Evolutionary conservation across 345 rosid species (phyloP), one percentile per base, ranked within the genome.

Genomic region (Eucalyptus brandiana): DNA sequence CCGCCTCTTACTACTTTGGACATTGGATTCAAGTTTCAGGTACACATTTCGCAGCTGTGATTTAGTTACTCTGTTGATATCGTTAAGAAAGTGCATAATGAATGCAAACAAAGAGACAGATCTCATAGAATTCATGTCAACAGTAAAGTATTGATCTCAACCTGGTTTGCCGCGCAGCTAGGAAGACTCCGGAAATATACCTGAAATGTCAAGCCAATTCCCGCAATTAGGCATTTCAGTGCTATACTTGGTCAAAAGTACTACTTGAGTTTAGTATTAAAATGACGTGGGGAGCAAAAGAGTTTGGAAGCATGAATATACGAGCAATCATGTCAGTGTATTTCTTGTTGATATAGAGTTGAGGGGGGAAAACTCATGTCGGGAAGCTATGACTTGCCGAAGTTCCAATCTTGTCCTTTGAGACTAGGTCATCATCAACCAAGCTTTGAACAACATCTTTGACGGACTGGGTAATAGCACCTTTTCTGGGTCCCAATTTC

Each of bases 121-220:
- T 85, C 13, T 85, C 26, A 80, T 26, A 51, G 87, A 44, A 85
- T 48, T 42, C 47, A 87, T 8, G 89, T 88, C 72, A 89, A 69
- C 87, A 86, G 87, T 51, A 9, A 62, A 62, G n/a, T n/a, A n/a
- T 62, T 30, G 34, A 62, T 62, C 69, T 89, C 92, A 88, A 96
- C 99, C 97, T 97, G 99, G 91, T 97, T 97, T 91, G 97, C 97
- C 65, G 99, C 98, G 91, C 97, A 94, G 95, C 98, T 50, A 50
- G 53, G 53, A 50, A 50, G 53, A 50, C 53, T 50, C 18, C 3
- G 3, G 19, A 50, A 50, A 50, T 50, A 50, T 16, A 50, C 53
- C 53, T 50, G 53, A 16, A 50, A 50, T 50, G 1, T 50, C 53
- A 50, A 50, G 53, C 53, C 53, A 16, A 50, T 50, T 16, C 7